These are phyloP conservation scores for Phalaenopsis hybrid DNA, from an alignment of 116 monocot genomes.

Conservation along the genomic window DNA sequence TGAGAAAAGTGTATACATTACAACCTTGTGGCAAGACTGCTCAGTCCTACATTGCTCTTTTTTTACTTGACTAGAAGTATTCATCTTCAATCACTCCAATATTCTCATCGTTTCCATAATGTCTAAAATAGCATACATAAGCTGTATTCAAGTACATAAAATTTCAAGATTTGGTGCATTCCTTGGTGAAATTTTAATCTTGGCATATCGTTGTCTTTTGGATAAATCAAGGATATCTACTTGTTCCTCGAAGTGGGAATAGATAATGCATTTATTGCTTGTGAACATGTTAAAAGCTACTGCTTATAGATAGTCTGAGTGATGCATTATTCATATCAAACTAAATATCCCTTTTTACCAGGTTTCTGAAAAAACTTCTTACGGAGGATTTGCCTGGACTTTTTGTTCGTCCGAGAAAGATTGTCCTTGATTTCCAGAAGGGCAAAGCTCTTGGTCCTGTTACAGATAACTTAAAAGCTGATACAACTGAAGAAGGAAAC, in stretches of 20 bases:
- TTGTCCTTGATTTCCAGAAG: slow-evolving; percentile 92
- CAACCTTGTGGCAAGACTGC: no score
- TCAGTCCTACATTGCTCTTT: no score
- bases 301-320: background rate
- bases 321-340: background rate
- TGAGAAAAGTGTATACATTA: no score
- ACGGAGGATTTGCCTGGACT: slow-evolving; percentile 90
- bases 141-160: background rate
- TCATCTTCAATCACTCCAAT: no score
- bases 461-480: slow-evolving; percentile 39
- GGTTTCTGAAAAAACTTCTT: slow-evolving; percentile 87
- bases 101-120: no score
- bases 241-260: background rate
- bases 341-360: slow-evolving; percentile 16
- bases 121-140: background rate
- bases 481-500: slow-evolving; percentile 53
- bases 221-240: background rate
- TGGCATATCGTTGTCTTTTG: background rate
- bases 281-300: background rate
- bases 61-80: no score
- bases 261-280: background rate
- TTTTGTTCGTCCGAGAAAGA: slow-evolving; percentile 94
- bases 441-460: slow-evolving; percentile 78
- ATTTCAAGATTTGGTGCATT: background rate
- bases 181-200: background rate